These are phyloP conservation scores for Alternaria sp. DNA, from an alignment of 2,329 filamentous ascomycete genomes.

Conservation along the genomic window DNA sequence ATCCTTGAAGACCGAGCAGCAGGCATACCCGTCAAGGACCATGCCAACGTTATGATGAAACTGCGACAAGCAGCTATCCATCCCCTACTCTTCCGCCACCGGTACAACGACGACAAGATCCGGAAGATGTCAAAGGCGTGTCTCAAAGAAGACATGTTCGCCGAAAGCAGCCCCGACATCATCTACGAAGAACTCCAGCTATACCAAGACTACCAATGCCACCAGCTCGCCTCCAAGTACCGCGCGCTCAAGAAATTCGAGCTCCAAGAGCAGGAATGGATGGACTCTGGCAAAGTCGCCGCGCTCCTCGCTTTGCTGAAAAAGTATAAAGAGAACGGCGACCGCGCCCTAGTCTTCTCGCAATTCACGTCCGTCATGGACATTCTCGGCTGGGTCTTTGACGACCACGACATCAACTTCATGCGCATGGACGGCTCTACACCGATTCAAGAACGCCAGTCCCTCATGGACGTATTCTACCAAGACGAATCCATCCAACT, in stretches of 20 bases:
- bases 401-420: slow-evolving; percentile 74
- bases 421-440: slow-evolving; percentile 88
- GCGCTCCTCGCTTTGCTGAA: slow-evolving; percentile 77
- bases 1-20: slow-evolving; percentile 65
- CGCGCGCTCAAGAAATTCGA: slow-evolving; percentile 61
- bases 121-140: slow-evolving; percentile 79
- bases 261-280: slow-evolving; percentile 68
- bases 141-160: slow-evolving; percentile 69
- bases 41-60: slow-evolving; percentile 74
- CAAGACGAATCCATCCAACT: slow-evolving; percentile 78
- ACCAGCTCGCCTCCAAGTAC: slow-evolving; percentile 63
- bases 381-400: slow-evolving; percentile 83
- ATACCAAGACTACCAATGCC: slow-evolving; percentile 68
- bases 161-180: slow-evolving; percentile 56
- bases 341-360: slow-evolving; percentile 88
- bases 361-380: slow-evolving; percentile 93
- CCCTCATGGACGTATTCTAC: slow-evolving; percentile 87
- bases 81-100: slow-evolving; percentile 81
- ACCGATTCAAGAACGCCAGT: slow-evolving; percentile 81
- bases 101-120: slow-evolving; percentile 78
- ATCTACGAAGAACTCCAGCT: slow-evolving; percentile 62
- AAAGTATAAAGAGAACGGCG: slow-evolving; percentile 77
- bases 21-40: slow-evolving; percentile 61
- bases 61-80: slow-evolving; percentile 92
- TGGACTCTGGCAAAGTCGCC: slow-evolving; percentile 83